Base-by-base conservation (phyloP, 371 early-diverging fungal genomes). In the Circinella umbellata region DNA sequence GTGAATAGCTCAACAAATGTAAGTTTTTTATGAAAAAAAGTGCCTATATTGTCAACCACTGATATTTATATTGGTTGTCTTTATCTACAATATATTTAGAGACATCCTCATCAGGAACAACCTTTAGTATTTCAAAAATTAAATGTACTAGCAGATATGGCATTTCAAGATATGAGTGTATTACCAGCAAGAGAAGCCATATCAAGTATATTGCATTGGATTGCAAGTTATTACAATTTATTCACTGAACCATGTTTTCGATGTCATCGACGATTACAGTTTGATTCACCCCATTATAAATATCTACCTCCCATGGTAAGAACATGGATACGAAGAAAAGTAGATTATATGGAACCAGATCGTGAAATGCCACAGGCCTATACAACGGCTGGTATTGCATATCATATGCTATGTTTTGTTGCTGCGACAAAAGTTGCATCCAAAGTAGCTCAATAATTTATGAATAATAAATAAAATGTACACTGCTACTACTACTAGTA, bases 221-320 rank as follows among this genome's bases (percentile, higher is more conserved):
- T 84, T 54, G 61, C 74, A 13, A 81, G 79, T 59, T 80, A 84
- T 47, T 66, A 77, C 42, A 66, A 81, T 61, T 48, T 84, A 20
- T 81, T 81, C 51, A 73, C 73, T 27, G 72, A 68, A n/a, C 76
- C 84, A 15, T 84, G 84, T 51, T 67, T 70, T 46, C 80, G 78
- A 14, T 84, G 84, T 64, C 80, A 80, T 62, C 80, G 78, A 54
- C 70, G 74, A 11, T 67, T 84, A 20, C 80, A 80, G 39, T 81
- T 78, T 54, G 82, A 84, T 37, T 81, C 84, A 4, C 81, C 81
- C 6, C 77, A 80, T 34, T 81, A 76, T 51, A 84, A 77, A 59
- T 76, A 78, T 42, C 46, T 81, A 20, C 84, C 84, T 13, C 81
- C 84, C 1, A 75, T 81, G 61, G 77, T 84, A 8, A 75, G 84